Conservation (phyloP, 306 rosid species). For the Quercus aquifolioides region DNA sequence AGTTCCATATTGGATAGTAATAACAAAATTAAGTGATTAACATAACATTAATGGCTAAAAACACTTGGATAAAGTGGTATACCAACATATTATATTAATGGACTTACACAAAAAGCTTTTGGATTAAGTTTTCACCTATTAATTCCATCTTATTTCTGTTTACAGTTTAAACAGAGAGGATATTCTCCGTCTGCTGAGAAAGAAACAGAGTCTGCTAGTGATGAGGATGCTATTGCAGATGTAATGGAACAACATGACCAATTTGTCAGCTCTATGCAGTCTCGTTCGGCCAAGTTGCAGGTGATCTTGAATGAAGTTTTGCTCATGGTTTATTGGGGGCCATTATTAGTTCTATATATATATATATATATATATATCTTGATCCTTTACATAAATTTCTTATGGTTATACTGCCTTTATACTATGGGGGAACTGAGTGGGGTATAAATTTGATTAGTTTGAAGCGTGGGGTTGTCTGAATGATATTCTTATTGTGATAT, state of each 20-base stretch:
- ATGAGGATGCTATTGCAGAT: slow-evolving; percentile 79
- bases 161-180: slow-evolving; percentile 67
- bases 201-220: slow-evolving; percentile 72
- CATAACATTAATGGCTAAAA: no score
- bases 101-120: background rate
- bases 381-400: background rate
- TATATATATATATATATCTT: background rate
- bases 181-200: slow-evolving; percentile 62
- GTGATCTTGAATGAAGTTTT: slow-evolving; percentile 37
- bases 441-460: no score
- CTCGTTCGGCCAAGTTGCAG: slow-evolving; percentile 89
- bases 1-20: no score
- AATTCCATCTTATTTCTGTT: slow-evolving; percentile 6
- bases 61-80: no score
- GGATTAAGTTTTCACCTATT: background rate
- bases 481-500: no score
- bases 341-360: background rate
- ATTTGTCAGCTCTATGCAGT: slow-evolving; percentile 83
- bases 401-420: background rate
- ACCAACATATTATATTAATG: no score
- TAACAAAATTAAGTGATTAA: no score
- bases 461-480: no score
- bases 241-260: slow-evolving; percentile 79
- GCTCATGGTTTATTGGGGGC: background rate
- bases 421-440: no score